These are phyloP conservation scores for Clonostachys chloroleuca DNA, from an alignment of 2,329 filamentous ascomycete genomes.

Conservation along the genomic window DNA sequence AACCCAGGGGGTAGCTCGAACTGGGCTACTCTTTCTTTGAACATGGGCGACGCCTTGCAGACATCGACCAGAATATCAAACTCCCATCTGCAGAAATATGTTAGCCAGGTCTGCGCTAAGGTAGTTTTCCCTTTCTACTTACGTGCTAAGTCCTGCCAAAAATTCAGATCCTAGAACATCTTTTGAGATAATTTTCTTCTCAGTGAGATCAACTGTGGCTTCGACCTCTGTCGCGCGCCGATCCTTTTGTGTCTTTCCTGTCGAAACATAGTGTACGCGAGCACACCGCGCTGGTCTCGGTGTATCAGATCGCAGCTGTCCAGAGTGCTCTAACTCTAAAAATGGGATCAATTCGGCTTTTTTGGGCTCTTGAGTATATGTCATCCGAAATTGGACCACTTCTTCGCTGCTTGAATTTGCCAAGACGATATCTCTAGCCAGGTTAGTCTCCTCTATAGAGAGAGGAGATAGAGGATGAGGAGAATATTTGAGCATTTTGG, in stretches of 20 bases:
- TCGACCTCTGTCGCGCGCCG: conserved; percentile 10
- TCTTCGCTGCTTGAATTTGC: conserved; percentile 14
- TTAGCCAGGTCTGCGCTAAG: background rate
- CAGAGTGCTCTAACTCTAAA: conserved; percentile 35
- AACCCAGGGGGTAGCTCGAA: conserved; percentile 19
- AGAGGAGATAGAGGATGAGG: conserved; percentile 25
- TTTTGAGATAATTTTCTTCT: conserved; percentile 12
- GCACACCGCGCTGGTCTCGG: conserved; percentile 28
- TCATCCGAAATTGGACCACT: conserved; percentile 38
- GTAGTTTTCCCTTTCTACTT: conserved; percentile 2
- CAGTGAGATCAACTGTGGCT: conserved; percentile 23
- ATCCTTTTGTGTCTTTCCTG: background rate
- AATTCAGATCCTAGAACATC: conserved; percentile 17
- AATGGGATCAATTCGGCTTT: conserved; percentile 41
- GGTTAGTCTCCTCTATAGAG: conserved; percentile 17
- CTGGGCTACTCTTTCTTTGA: conserved; percentile 20
- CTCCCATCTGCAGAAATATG: conserved; percentile 13
- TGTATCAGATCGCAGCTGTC: conserved; percentile 15
- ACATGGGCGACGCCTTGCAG: conserved; percentile 17
- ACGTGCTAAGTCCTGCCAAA: conserved; percentile 22
- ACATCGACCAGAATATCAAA: conserved; percentile 26
- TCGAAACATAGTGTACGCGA: conserved; percentile 30
- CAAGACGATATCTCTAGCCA: conserved; percentile 25
- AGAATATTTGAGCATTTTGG: background rate
- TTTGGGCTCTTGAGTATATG: conserved; percentile 43